Base-by-base conservation (phyloP, 495 filamentous ascomycete genomes). In the Lineolata rhizophorae region DNA sequence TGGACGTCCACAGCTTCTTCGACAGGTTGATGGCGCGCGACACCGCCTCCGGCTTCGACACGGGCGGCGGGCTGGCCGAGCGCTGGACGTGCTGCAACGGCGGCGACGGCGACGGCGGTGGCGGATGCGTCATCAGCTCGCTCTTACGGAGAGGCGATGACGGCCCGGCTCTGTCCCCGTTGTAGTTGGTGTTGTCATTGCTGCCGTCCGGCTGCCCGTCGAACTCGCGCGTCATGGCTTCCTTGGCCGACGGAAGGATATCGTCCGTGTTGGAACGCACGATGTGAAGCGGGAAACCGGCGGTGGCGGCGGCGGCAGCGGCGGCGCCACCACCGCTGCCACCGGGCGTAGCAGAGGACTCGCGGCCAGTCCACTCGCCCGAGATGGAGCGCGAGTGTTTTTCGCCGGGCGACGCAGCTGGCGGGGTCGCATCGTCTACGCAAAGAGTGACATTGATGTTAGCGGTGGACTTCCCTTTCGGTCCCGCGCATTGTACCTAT, bases 1-100 rank as follows among this genome's bases (percentile, higher is more conserved):
- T 94, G 18, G 81, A 87, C 1, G 63, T 66, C 15, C 76, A 76
- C 8, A 97, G 60, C 48, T 90, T 80, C 47, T 84, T 76, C 14
- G 84, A 93, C 3, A 97, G 60, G 12, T 76, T 68, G 35, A 77
- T 70, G 3, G 87, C 90, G 35, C 90, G 70, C 26, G 75, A 67
- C 26, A 87, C 62, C 15, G 87, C 84, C 40, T 87, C 81, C 36
- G 62, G 56, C 0, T 66, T 60, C 1, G 74, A 67, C n/a, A 85
- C 40, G 2, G 71, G 76, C 3, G 80, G 80, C 2, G 81, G 81
- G 47, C 80, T 93, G 20, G 60, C 55, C 0, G 82, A 74, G 35
- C 71, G 61, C 10, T 29, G 35, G 20, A 31, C 22, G 12, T 18
- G 27, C 41, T 47, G 36, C 38, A 41, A 38, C 38, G 8, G 31